A percentile compares a stretch with the other conserved stretches of the same genome.
phyloP scores from a whole-genome alignment of 495 filamentous ascomycete genomes.

The Pseudoneurospora amorphoporcata region DNA sequence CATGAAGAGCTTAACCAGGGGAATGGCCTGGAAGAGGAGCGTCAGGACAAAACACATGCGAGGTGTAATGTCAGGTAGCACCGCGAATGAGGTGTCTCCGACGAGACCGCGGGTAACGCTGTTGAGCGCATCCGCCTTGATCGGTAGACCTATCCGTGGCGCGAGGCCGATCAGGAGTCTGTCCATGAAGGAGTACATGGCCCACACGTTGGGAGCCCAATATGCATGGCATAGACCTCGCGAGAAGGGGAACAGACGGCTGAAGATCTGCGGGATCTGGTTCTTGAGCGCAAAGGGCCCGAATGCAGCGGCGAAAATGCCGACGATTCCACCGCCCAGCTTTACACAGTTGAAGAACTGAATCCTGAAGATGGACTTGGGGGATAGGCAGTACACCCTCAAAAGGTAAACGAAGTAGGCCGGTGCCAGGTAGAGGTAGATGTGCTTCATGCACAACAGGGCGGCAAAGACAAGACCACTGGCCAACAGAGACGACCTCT shows the following conservation, averaged over 20 bases:
- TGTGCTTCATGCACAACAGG: constrained; percentile 91
- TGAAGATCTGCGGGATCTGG: constrained; percentile 80
- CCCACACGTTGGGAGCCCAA: constrained; percentile 97
- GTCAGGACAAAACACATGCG: constrained; percentile 73
- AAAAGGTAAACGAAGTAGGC: constrained; percentile 92
- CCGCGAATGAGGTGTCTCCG: constrained; percentile 90
- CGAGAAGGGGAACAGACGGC: constrained; percentile 86
- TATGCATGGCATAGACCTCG: constrained; percentile 92
- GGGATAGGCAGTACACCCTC: constrained; percentile 77
- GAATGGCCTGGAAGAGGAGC: constrained; percentile 69
- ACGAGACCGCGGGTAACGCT: constrained; percentile 90
- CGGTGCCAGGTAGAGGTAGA: constrained; percentile 92
- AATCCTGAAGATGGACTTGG: constrained; percentile 64
- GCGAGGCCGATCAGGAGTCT: constrained; percentile 74
- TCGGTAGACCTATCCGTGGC: constrained; percentile 60
- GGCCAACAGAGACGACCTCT: constrained; percentile 61
- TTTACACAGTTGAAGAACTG: constrained; percentile 70
- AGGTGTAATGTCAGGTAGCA: constrained; percentile 78
- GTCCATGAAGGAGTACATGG: constrained; percentile 88
- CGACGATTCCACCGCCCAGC: constrained; percentile 60
- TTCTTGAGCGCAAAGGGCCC: constrained; percentile 78
- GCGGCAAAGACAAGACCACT: constrained; percentile 77
- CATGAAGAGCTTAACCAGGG: constrained; percentile 71
- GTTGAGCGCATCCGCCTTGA: constrained; percentile 63
- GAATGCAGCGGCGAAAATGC: constrained; percentile 74